A percentile compares a stretch with the other conserved stretches of the same genome.
Conservation (phyloP, 2,329 filamentous ascomycete genomes). For the Venturia effusa region DNA sequence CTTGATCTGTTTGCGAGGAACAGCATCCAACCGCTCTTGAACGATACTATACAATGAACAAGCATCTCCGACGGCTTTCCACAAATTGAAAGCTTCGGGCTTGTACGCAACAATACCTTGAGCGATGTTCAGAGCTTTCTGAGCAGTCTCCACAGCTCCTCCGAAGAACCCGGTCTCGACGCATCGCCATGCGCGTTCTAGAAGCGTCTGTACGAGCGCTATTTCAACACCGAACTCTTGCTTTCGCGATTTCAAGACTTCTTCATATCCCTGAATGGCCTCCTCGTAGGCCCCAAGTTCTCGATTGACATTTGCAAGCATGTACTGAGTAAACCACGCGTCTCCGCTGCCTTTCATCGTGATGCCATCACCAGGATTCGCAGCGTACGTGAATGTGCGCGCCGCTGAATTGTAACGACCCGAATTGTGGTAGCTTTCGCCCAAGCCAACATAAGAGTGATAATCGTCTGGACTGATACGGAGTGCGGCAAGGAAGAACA, state of each 20-base stretch:
- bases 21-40: conserved; percentile 52
- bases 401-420: conserved; percentile 89
- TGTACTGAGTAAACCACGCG: conserved; percentile 89
- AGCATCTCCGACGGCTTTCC: conserved; percentile 86
- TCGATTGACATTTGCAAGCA: conserved; percentile 88
- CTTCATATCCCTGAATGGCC: conserved; percentile 64
- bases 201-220: conserved; percentile 75
- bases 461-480: conserved; percentile 79
- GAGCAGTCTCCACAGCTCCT: conserved; percentile 62
- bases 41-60: conserved; percentile 75
- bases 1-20: conserved; percentile 50
- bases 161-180: conserved; percentile 80
- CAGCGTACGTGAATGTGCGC: conserved; percentile 79
- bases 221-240: conserved; percentile 79
- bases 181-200: conserved; percentile 68
- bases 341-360: conserved; percentile 48
- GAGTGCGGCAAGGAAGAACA: conserved; percentile 83
- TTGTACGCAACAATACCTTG: conserved; percentile 48
- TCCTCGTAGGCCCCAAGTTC: conserved; percentile 86
- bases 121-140: conserved; percentile 58
- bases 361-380: conserved; percentile 56
- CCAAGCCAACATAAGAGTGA: conserved; percentile 89
- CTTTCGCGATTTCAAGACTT: conserved; percentile 57
- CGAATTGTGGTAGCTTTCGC: conserved; percentile 94
- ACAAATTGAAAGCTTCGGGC: conserved; percentile 76